Evolutionary conservation across 169 alveolate species (phyloP).

Genomic region (Cryptosporidium sp.): DNA sequence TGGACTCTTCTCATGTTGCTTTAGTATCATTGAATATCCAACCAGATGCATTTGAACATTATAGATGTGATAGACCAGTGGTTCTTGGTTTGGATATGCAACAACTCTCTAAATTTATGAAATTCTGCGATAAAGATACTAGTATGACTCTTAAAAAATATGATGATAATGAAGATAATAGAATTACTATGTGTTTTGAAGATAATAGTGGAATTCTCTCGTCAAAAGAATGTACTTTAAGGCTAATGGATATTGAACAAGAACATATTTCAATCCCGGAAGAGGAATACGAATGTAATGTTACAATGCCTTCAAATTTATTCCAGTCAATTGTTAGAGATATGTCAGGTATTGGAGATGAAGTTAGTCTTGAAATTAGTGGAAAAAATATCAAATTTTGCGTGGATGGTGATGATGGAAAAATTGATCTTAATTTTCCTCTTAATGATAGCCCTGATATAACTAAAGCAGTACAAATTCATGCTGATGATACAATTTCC

Average conservation of each 20-base stretch:
- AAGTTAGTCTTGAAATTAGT: conserved; percentile 86
- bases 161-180: conserved; percentile 78
- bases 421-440: conserved; percentile 83
- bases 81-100: conserved; percentile 74
- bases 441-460: conserved; percentile 85
- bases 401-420: conserved; percentile 87
- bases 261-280: conserved; percentile 87
- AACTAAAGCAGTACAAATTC: conserved; percentile 80
- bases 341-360: conserved; percentile 87
- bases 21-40: conserved; percentile 86
- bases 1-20: conserved; percentile 92
- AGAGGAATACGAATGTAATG: conserved; percentile 86
- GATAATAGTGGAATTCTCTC: conserved; percentile 83
- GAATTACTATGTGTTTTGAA: conserved; percentile 84
- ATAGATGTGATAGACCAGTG: conserved; percentile 87
- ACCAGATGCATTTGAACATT: conserved; percentile 90
- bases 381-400: conserved; percentile 84
- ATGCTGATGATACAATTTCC: conserved; percentile 84
- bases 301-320: conserved; percentile 85
- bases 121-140: conserved; percentile 69
- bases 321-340: conserved; percentile 88
- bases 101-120: conserved; percentile 69
- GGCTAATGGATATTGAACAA: conserved; percentile 85
- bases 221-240: conserved; percentile 83
- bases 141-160: conserved; percentile 67